These are phyloP conservation scores for Talaromyces rugulosus DNA, from an alignment of 2,329 filamentous ascomycete species.

Conservation along the genomic window DNA sequence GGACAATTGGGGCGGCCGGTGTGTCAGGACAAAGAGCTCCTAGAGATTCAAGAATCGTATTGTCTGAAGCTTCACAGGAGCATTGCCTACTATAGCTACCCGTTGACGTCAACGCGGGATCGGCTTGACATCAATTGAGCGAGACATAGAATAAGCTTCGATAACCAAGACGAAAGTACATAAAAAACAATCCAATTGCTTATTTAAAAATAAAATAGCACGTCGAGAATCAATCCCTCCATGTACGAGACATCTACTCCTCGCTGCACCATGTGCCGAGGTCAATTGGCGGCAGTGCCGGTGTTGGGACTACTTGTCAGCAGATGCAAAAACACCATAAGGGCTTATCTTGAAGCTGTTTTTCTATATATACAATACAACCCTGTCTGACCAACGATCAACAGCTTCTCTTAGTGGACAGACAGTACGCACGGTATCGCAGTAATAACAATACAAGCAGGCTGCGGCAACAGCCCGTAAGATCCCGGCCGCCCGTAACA, in stretches of 20 bases:
- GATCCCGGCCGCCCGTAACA: not conserved
- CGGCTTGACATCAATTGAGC: not conserved
- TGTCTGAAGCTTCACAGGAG: not conserved
- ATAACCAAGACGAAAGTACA: not conserved
- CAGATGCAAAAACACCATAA: not conserved
- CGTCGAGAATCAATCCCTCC: not conserved
- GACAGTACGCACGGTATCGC: not conserved
- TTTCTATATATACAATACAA: not conserved
- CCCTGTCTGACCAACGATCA: not conserved
- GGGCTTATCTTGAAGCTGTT: not conserved
- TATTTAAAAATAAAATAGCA: not conserved
- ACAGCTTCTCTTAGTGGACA: not conserved
- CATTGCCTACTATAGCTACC: not conserved
- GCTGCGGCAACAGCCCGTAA: not conserved
- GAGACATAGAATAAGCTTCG: not conserved
- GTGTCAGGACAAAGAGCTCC: not conserved
- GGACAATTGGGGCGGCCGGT: not conserved
- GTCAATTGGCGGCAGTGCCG: not conserved
- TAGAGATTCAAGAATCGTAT: not conserved
- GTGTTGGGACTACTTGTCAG: not conserved
- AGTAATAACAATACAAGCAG: too few relatives aligned
- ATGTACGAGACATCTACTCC: not conserved
- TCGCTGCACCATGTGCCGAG: not conserved
- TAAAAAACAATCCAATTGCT: not conserved
- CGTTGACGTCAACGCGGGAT: not conserved